phyloP scores from a whole-genome alignment of 2,329 filamentous ascomycete species.

The Fusarium liriodendri region DNA sequence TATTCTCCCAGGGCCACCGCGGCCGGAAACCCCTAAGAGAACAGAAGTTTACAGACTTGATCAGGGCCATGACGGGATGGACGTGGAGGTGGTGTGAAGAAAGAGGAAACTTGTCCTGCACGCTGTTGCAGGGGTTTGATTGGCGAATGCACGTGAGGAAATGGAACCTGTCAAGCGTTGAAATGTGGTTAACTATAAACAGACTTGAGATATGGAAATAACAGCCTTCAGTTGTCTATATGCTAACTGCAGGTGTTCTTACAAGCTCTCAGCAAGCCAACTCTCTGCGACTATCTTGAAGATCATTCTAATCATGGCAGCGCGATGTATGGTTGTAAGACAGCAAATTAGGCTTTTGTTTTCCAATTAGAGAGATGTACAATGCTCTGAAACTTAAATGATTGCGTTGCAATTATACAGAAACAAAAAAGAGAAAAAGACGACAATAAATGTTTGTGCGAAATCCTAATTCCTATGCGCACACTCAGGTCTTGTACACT shows the following conservation, averaged over 20 bases:
- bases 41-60: not conserved
- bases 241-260: too few species aligned
- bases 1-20: not conserved
- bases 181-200: not conserved
- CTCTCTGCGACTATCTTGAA: too few species aligned
- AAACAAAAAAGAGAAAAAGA: not conserved
- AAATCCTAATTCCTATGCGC: too few species aligned
- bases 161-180: not conserved
- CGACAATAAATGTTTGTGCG: not conserved
- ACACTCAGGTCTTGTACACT: constrained; percentile 26
- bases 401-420: not conserved
- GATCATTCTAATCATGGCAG: too few species aligned
- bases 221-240: not conserved
- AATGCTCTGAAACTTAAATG: not conserved
- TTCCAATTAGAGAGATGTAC: not conserved
- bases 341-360: not conserved
- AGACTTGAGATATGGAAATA: not conserved
- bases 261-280: too few species aligned
- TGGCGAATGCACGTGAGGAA: not conserved
- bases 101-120: not conserved
- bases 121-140: not conserved
- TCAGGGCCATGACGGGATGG: not conserved
- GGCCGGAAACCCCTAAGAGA: too few species aligned
- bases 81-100: not conserved
- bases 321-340: not conserved